Conservation (phyloP, 2,329 filamentous ascomycete species). For the Macroventuria anomochaeta region DNA sequence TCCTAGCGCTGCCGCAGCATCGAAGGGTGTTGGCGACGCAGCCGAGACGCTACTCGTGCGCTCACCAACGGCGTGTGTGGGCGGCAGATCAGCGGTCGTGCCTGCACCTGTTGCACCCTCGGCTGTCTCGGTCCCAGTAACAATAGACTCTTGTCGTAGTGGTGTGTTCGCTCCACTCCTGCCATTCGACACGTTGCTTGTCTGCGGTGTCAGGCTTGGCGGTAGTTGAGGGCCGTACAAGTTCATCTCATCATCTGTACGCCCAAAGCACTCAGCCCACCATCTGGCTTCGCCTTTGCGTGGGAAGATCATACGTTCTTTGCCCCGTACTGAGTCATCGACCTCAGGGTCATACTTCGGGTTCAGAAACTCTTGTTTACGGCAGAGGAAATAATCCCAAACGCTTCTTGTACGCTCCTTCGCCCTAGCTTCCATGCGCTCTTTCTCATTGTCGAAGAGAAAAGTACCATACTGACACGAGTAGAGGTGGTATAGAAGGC, state of each 20-base stretch:
- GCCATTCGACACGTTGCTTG: constrained; percentile 33
- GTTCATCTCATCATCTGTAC: constrained; percentile 94
- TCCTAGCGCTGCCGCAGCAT: constrained; percentile 37
- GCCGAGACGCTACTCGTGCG: constrained; percentile 12
- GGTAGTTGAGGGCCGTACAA: constrained; percentile 50
- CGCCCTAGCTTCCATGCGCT: constrained; percentile 74
- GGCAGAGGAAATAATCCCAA: constrained; percentile 92
- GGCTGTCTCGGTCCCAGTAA: constrained; percentile 46
- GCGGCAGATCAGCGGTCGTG: constrained; percentile 33
- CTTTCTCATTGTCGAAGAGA: constrained; percentile 91
- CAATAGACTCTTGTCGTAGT: constrained; percentile 39
- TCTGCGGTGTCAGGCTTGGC: constrained; percentile 35
- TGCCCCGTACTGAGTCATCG: constrained; percentile 79
- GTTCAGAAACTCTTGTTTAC: constrained; percentile 82
- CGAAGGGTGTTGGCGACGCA: constrained; percentile 29
- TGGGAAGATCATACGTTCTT: constrained; percentile 85
- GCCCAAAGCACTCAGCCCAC: constrained; percentile 90
- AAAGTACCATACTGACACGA: constrained; percentile 98
- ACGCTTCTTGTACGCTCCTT: constrained; percentile 80
- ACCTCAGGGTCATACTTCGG: constrained; percentile 75
- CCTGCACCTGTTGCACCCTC: constrained; percentile 42
- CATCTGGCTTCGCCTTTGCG: constrained; percentile 79
- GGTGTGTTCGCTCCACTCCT: constrained; percentile 37
- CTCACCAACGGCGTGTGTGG: constrained; percentile 30
- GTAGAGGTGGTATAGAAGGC: constrained; percentile 90